Base-by-base conservation (phyloP, 257 asterid species). In the Ajuga chamaepitys region DNA sequence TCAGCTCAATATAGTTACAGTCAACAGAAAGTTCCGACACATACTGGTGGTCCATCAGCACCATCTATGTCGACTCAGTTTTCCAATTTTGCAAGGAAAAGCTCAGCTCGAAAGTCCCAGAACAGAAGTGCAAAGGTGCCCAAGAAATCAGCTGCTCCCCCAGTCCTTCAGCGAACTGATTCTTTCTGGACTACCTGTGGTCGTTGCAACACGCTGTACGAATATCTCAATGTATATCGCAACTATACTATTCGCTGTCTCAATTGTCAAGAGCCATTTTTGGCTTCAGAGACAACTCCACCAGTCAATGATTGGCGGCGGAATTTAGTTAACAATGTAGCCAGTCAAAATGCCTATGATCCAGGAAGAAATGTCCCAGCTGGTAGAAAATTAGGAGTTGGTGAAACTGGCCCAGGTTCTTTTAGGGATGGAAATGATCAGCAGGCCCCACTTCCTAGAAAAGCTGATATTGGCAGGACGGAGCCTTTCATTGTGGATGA, bases 131-230 rank as follows among this genome's bases (percentile, higher is more conserved):
- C 76, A 41, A 77, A 80, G 61, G 53, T 21, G 30, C 64, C 72
- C 30, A 42, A 80, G 38, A 46, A 74, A 9, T 34, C 89, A 13
- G 52, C 60, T 35, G 60, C 74, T 25, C 48, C 77, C 16, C 82
- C 84, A 28, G 12, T 70, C 38, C 18, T 48, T 34, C 77, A 57
- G 58, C 81, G 84, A 78, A 58, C 66, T 14, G 91, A 87, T 71
- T 66, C 94, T 54, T 89, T 89, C 66, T 89, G 95, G 97, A 89
- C 97, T 22, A 76, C 81, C 17, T 89, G 97, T 72, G 69, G 13
- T 60, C 70, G 64, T 41, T 89, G 97, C 87, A 78, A 62, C 77
- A 81, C 74, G 75, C 78, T 78, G 25, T 89, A 80, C 44, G 97
- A 89, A 68, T 89, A 85, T 74, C 81, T 72, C 13, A 81, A 65